A percentile compares a stretch with the other conserved stretches of the same genome.
These are phyloP conservation scores for Fusarium anthophilum DNA, from an alignment of 2,329 filamentous ascomycete genomes.

Conservation along the genomic window DNA sequence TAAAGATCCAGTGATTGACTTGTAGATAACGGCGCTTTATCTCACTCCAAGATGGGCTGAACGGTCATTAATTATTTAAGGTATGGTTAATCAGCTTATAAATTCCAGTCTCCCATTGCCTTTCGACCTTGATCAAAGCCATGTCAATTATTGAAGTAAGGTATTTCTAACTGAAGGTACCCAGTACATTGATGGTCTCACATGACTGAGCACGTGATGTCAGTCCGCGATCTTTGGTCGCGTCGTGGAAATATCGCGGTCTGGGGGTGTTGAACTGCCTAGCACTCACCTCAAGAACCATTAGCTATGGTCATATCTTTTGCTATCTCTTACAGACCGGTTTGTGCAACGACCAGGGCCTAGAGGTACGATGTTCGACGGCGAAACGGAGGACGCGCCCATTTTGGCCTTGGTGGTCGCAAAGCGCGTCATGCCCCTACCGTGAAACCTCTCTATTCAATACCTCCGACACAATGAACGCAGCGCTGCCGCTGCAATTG, in stretches of 20 bases:
- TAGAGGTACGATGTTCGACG: rapidly evolving
- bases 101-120: rapidly evolving
- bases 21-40: neutral
- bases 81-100: rapidly evolving
- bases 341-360: no score
- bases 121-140: neutral
- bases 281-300: neutral
- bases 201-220: neutral
- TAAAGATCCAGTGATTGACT: neutral
- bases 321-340: rapidly evolving
- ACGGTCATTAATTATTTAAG: rapidly evolving
- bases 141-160: neutral
- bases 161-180: neutral
- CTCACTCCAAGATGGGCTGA: rapidly evolving
- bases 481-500: neutral
- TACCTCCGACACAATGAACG: neutral
- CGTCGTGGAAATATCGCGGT: rapidly evolving
- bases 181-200: neutral
- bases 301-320: no score
- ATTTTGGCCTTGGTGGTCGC: rapidly evolving
- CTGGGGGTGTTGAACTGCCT: neutral
- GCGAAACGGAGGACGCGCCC: no score
- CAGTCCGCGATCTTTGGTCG: rapidly evolving
- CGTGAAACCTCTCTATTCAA: neutral
- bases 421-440: no score